Conservation (phyloP, 305 asterid genomes). For the Fraxinus floribunda region DNA sequence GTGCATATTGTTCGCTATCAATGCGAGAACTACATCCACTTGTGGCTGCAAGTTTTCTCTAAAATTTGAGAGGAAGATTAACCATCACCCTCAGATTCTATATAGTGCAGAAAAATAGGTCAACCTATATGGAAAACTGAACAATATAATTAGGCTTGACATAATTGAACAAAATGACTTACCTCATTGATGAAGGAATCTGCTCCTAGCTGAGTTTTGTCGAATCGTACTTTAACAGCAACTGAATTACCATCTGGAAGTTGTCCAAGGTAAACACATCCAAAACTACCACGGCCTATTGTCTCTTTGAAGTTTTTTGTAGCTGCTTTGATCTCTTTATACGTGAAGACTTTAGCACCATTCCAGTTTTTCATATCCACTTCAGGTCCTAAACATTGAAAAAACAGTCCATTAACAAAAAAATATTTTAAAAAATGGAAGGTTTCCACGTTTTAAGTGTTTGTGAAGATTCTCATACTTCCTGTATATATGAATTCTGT, state of each 20-base stretch:
- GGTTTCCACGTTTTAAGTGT: background rate
- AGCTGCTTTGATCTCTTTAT: constrained; percentile 74
- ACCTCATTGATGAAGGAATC: constrained; percentile 96
- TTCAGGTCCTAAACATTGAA: constrained; percentile 39
- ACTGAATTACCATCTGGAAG: constrained; percentile 68
- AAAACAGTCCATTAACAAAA: background rate
- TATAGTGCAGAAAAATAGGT: background rate
- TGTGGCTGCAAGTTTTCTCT: background rate
- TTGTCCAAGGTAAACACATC: constrained; percentile 76
- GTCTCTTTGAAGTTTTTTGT: constrained; percentile 79
- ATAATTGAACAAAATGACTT: background rate
- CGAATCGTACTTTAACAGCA: constrained; percentile 90
- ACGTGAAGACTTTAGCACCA: constrained; percentile 65
- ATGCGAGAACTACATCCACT: background rate
- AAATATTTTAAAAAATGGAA: background rate
- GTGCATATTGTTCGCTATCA: background rate
- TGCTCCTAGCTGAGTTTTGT: constrained; percentile 76
- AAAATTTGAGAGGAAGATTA: background rate
- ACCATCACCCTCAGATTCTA: background rate
- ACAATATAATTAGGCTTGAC: background rate
- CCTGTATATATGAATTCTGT: constrained; percentile 29
- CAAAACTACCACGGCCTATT: constrained; percentile 88
- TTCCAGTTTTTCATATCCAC: constrained; percentile 57
- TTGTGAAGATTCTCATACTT: constrained; percentile 39
- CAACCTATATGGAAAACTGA: background rate